Evolutionary conservation across 1,284 basidiomycete genomes (phyloP), one percentile per base, ranked within the genome.

Genomic region (Golubevia sp.): DNA sequence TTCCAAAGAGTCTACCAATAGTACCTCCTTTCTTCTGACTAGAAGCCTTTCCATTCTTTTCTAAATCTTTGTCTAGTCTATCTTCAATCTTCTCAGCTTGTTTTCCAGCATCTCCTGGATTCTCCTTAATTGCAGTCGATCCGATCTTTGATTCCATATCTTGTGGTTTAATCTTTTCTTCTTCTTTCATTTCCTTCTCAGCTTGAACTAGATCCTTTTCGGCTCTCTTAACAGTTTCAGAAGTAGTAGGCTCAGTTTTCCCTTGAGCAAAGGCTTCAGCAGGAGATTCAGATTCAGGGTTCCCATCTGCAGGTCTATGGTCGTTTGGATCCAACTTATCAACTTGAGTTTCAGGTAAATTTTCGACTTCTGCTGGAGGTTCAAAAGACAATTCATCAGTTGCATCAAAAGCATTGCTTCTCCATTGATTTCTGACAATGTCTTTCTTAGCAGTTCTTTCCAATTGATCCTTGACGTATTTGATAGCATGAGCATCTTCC

Each of bases 401-500:
- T 7, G 44, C 4, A 54, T 64, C 63, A 34, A 64, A 64, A 20
- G 62, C 63, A 66, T 63, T 63, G 21, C 60, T 63, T 21, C 63
- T 57, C 63, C 63, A 64, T 54, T 64, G 26, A 57, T 64, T 59
- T 20, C 61, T 15, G 5, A 64, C 38, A 25, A 64, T 60, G 5
- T 66, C 21, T 24, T 48, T 66, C 18, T 24, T 26, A 15, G 60
- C 63, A 7, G 61, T 64, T 52, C 24, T 51, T 21, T 65, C 27
- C 27, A 60, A 58, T 55, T 64, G 62, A 24, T 61, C 55, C 27
- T 67, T 67, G 53, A 67, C 50, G 63, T 64, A 67, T 26, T 51
- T 34, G 11, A 67, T 53, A n/a, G 63, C 63, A 57, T 65, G 65
- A 52, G 62, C 56, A 18, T 67, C 62, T 54, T 67, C 58, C 48